These are phyloP conservation scores for barrel medic (Medicago truncatula) DNA, from an alignment of 306 rosid species.

Conservation along the genomic window DNA sequence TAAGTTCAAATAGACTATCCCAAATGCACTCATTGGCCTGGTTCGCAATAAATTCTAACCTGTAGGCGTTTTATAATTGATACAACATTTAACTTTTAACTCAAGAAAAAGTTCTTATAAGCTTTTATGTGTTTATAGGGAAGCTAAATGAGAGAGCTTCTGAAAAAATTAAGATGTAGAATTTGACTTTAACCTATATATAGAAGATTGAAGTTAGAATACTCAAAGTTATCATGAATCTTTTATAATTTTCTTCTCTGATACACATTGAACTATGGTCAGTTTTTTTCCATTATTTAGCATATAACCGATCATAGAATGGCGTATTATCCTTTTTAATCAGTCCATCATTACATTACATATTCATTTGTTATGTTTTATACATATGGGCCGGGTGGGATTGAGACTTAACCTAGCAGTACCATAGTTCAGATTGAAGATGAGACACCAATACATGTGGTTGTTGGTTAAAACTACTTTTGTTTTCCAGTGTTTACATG, in stretches of 20 bases:
- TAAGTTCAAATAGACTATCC: too few species aligned
- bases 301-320: background rate
- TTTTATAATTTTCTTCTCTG: background rate
- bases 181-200: too few species aligned
- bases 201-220: background rate
- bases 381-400: background rate
- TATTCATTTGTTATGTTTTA: constrained; percentile 11
- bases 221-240: background rate
- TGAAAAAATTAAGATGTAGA: too few species aligned
- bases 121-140: too few species aligned
- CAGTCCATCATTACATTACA: background rate
- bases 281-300: background rate
- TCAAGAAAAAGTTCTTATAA: too few species aligned
- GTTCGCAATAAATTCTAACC: too few species aligned
- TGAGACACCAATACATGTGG: background rate
- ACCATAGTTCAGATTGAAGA: background rate
- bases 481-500: background rate
- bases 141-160: too few species aligned
- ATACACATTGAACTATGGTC: background rate
- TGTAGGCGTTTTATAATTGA: too few species aligned
- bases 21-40: too few species aligned
- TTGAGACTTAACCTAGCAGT: background rate
- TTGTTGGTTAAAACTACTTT: background rate
- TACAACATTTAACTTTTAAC: too few species aligned
- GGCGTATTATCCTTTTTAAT: background rate